Base-by-base conservation (phyloP, 371 early-diverging fungal genomes). In the Batkoa obscura region DNA sequence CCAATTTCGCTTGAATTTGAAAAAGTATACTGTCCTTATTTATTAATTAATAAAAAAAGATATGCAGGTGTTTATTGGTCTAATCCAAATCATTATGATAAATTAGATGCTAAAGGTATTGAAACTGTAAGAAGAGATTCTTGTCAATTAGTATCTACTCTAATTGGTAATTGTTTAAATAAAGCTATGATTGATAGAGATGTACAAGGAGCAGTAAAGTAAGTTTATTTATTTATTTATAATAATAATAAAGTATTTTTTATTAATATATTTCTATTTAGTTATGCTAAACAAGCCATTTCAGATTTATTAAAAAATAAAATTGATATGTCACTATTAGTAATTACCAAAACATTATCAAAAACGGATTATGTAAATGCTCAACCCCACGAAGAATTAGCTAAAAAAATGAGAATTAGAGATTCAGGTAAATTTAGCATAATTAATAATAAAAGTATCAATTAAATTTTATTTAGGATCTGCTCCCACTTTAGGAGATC, bases 61-160 rank as follows among this genome's bases (percentile, higher is more conserved):
- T 99, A 99, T 69, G 99, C 99, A 33, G 99, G 99, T 17, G 70
- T 99, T n/a, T 96, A 94, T 67, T 95, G 97, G 96, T 91, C 94
- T 6, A 79, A 75, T 36, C 81, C 93, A 4, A 81, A 88, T 1
- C 88, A 84, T 52, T 83, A 83, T 57, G 96, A 96, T 66, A 94
- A 93, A 67, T 72, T 99, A 64, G 99, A 99, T 67, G 86, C 97
- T 31, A 99, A 98, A 72, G 99, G 99, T 50, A 94, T 99, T 62
- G 99, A 99, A 84, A 98, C 99, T 33, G 99, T 99, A 1, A 85
- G 99, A 58, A 85, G 99, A 55, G 99, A 99, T 68, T 98, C 93
- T 64, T 98, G 99, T 63, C 82, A 84, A 46, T 73, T 99, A 37
- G 98, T 99, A 8, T 84, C 83, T 47, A 83, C 75, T 52, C 91